phyloP scores from a whole-genome alignment of 352 stramenopile genomes.

The Phytophthora sp. region DNA sequence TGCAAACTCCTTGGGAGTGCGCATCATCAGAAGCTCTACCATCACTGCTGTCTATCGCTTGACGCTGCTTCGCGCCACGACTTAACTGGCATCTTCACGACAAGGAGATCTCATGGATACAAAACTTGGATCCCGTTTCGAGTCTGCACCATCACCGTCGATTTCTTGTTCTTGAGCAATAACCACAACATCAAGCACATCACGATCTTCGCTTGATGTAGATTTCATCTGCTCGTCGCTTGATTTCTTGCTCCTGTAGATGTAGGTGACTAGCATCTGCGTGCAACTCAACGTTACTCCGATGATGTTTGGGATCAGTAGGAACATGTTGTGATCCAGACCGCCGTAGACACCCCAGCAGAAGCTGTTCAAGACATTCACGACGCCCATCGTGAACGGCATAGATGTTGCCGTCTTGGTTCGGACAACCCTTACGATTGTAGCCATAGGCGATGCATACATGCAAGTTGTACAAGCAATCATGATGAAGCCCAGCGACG shows the following conservation, averaged over 20 bases:
- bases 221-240: slow-evolving; percentile 13
- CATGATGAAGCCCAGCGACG: slow-evolving; percentile 44
- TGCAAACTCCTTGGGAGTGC: no score
- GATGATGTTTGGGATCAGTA: slow-evolving; percentile 44
- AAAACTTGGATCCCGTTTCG: neutral
- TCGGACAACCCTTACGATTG: slow-evolving; percentile 35
- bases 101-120: slow-evolving; percentile 6
- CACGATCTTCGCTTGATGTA: slow-evolving; percentile 3
- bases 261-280: slow-evolving; percentile 50
- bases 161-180: neutral
- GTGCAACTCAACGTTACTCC: slow-evolving; percentile 32
- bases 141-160: neutral
- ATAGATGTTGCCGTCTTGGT: slow-evolving; percentile 31
- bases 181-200: slow-evolving; percentile 8
- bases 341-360: slow-evolving; percentile 24
- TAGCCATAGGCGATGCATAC: slow-evolving; percentile 62
- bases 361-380: slow-evolving; percentile 31
- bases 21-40: no score
- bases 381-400: slow-evolving; percentile 26
- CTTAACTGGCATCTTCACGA: slow-evolving; percentile 4
- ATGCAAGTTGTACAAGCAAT: slow-evolving; percentile 50
- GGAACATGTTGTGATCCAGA: slow-evolving; percentile 28
- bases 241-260: slow-evolving; percentile 39
- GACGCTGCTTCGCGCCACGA: neutral
- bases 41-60: neutral